Evolutionary conservation across 495 filamentous ascomycete genomes (phyloP), one percentile per base, ranked within the genome.

Genomic region (Penicillium silybi): DNA sequence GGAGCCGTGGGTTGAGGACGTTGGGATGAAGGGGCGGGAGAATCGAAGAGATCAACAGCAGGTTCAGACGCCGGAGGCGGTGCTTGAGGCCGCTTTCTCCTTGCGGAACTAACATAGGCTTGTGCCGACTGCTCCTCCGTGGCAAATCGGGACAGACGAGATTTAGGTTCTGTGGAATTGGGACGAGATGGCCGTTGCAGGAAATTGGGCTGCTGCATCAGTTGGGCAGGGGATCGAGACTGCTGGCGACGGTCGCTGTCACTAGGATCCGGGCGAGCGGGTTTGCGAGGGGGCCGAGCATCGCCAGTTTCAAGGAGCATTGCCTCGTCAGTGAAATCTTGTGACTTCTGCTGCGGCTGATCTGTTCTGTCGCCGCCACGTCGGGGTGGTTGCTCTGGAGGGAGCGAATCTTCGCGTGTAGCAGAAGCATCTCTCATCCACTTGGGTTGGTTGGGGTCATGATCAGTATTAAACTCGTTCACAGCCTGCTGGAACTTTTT

Each of bases 401-500:
- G 44, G 15, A 55, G 38, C 16, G 62, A 41, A 34, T 72, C 58
- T 10, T 71, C 65, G n/a, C 43, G 66, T 47, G 59, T 73, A 46
- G 70, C 55, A 22, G 77, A 74, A 19, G 79, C 74, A 46, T 89
- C 87, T 58, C 83, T 81, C 92, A 98, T 95, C 93, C 93, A 98
- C 58, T 89, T 92, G 1, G 93, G 93, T 62, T 96, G 89, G 61
- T 65, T 89, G 2, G 88, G 75, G 64, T 96, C 93, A 23, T 83
- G 78, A n/a, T 88, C 85, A 1, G 78, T 66, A 57, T 96, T 92
- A 54, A 97, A 86, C 17, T 98, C 93, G 15, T 89, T 82, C 13
- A 98, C 89, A 13, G 90, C 93, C 65, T 90, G 90, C 61, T 95
- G 92, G n/a, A 97, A 83, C 63, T 88, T 92, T 68, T 95, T 97